These are phyloP conservation scores for Akanthomyces lecanii DNA, from an alignment of 2,329 filamentous ascomycete species.

Conservation along the genomic window DNA sequence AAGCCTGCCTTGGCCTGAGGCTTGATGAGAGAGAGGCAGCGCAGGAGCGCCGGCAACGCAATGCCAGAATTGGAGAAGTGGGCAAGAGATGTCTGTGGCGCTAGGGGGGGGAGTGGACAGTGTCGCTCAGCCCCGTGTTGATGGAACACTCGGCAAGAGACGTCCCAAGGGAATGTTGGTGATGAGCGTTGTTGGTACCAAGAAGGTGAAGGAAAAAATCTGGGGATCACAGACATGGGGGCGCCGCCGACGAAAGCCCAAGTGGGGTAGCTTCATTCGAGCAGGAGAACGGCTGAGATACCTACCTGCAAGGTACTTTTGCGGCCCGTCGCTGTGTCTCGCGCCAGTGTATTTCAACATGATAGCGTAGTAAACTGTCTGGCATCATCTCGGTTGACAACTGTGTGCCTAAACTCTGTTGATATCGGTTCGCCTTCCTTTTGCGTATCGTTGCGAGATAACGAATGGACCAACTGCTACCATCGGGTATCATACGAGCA, in stretches of 20 bases:
- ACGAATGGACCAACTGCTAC: neutral
- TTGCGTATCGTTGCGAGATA: neutral
- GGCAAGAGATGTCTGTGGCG: neutral
- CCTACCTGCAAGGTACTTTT: slow-evolving; percentile 5
- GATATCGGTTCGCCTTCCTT: neutral
- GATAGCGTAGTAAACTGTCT: neutral
- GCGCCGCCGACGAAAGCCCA: neutral
- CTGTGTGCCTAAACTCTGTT: neutral
- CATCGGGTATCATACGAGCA: neutral
- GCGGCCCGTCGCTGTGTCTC: neutral
- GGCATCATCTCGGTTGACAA: neutral
- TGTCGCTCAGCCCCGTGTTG: neutral
- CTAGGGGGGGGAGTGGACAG: neutral
- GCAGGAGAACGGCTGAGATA: neutral
- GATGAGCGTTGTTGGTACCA: neutral
- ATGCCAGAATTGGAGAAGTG: slow-evolving; percentile 10
- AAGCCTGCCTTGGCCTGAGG: neutral
- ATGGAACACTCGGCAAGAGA: neutral
- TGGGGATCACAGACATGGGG: slow-evolving; percentile 2
- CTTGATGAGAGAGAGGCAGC: neutral
- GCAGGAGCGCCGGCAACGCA: neutral
- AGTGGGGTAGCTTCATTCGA: neutral
- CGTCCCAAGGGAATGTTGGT: neutral
- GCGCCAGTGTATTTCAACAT: neutral
- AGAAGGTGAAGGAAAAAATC: neutral